Percentiles rank a stretch among this genome's conserved stretches.
Conservation (phyloP, 192 early-diverging fungal species). For the Coemansia sp. region DNA sequence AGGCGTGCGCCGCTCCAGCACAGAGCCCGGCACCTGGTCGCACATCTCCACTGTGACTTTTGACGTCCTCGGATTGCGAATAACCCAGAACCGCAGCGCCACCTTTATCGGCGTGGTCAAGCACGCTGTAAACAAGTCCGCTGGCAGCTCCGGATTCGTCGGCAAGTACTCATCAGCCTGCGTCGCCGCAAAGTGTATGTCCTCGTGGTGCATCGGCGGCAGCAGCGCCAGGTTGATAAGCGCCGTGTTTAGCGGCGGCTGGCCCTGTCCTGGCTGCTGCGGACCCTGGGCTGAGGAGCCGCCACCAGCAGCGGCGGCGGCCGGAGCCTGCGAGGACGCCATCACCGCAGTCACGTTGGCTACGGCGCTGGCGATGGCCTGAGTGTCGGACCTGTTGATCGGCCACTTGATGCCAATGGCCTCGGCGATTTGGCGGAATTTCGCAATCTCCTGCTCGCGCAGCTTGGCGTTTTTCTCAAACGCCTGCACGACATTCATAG, state of each 20-base stretch:
- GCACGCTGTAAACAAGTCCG: constrained; percentile 95
- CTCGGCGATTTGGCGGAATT: constrained; percentile 42
- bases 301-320: not conserved
- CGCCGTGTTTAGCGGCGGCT: constrained; percentile 27
- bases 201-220: constrained; percentile 59
- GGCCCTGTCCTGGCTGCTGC: constrained; percentile 10
- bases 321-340: constrained; percentile 10
- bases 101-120: constrained; percentile 95
- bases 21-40: constrained; percentile 74
- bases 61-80: constrained; percentile 72
- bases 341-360: constrained; percentile 19
- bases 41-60: constrained; percentile 69
- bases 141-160: constrained; percentile 90
- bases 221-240: constrained; percentile 46
- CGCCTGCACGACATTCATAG: constrained; percentile 85
- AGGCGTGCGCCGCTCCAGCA: constrained; percentile 89
- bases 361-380: constrained; percentile 9
- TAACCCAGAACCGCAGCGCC: constrained; percentile 87
- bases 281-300: not conserved
- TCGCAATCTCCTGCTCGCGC: constrained; percentile 69
- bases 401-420: constrained; percentile 38
- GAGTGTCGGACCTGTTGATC: constrained; percentile 5
- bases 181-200: constrained; percentile 94
- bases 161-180: constrained; percentile 81
- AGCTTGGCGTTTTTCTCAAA: constrained; percentile 88